Evolutionary conservation across 2,329 filamentous ascomycete genomes (phyloP).

Genomic region (Alternaria sp.): DNA sequence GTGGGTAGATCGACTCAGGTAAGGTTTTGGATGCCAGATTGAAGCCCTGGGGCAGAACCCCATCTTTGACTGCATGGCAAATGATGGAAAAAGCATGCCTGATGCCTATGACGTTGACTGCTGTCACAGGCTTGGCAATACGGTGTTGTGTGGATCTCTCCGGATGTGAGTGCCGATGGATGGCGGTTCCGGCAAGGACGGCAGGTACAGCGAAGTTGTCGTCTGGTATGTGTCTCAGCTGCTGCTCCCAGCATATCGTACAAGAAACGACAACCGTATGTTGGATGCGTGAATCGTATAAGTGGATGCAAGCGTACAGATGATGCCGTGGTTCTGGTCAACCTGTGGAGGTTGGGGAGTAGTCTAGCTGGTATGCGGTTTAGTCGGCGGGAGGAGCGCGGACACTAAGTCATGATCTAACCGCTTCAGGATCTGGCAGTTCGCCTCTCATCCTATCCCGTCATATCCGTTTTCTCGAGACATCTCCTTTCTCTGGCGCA

Average conservation of each 20-base stretch:
- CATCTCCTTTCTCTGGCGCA: no score
- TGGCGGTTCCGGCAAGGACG: background rate
- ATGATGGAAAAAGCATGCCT: background rate
- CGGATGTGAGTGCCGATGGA: background rate
- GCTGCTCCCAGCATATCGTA: background rate
- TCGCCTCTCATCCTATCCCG: no score
- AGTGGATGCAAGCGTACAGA: fast-evolving
- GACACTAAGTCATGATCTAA: background rate
- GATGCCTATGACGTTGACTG: background rate
- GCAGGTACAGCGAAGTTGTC: background rate
- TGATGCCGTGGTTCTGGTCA: background rate
- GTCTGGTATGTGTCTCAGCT: background rate
- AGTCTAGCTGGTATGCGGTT: background rate
- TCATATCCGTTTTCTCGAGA: no score
- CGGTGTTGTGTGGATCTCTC: background rate
- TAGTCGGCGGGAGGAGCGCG: background rate
- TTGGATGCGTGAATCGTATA: background rate
- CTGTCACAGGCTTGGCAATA: background rate
- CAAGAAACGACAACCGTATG: background rate
- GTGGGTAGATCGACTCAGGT: background rate
- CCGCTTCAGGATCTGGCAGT: background rate
- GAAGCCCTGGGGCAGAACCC: background rate
- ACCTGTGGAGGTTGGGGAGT: background rate
- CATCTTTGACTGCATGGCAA: background rate
- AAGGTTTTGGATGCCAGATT: background rate